Evolutionary conservation across 345 rosid genomes (phyloP).

Genomic region (Excoecaria agallocha): DNA sequence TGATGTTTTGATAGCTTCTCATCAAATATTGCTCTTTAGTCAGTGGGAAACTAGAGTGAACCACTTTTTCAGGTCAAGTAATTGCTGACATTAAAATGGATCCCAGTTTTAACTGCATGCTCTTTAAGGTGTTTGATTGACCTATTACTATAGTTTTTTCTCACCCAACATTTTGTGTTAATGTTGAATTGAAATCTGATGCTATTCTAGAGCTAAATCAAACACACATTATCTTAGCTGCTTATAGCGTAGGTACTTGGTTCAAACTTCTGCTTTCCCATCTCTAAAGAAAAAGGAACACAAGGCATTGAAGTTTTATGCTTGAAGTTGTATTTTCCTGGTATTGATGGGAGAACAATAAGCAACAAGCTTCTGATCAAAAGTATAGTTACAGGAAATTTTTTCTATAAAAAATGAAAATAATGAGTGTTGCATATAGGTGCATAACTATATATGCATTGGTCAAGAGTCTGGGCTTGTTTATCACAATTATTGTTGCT

Average conservation of each 20-base stretch:
- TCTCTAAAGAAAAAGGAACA: not conserved
- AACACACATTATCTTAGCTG: not conserved
- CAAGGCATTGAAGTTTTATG: not conserved
- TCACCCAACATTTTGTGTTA: not conserved
- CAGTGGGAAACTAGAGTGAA: not conserved
- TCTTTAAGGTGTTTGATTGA: not conserved
- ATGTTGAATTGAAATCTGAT: not conserved
- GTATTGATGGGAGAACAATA: not conserved
- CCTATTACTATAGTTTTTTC: not conserved
- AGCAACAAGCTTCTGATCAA: not conserved
- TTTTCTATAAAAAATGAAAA: not conserved
- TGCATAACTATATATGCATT: not conserved
- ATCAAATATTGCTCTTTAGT: not conserved
- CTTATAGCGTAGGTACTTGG: not conserved
- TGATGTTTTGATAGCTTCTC: not conserved
- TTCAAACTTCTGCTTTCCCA: not conserved
- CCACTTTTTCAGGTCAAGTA: not conserved
- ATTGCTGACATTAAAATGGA: not conserved
- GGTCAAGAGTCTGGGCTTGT: not conserved
- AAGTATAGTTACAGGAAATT: not conserved
- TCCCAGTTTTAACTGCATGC: not conserved
- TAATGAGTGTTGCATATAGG: no score
- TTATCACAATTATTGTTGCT: not conserved
- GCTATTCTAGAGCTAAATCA: not conserved
- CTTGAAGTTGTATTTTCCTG: not conserved